phyloP scores from a whole-genome alignment of 1,284 basidiomycete species.

The Cryptococcus sp. region DNA sequence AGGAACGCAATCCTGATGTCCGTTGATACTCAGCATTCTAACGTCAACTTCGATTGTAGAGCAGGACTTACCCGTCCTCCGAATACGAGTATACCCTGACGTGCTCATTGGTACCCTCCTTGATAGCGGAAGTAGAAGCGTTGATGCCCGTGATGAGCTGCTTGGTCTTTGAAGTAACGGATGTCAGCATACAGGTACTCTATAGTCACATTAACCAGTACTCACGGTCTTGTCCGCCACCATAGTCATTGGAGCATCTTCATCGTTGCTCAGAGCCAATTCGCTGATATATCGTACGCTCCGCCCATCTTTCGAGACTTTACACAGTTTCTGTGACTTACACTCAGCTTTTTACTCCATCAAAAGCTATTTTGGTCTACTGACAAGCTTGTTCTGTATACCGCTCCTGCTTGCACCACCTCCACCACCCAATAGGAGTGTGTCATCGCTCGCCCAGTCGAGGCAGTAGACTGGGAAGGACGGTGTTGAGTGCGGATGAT shows the following conservation, averaged over 20 bases:
- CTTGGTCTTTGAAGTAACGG: slow-evolving; percentile 52
- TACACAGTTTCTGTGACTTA: slow-evolving; percentile 58
- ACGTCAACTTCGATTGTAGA: no score
- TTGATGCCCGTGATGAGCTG: slow-evolving; percentile 81
- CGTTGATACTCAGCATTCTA: not conserved
- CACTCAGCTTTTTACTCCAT: not conserved
- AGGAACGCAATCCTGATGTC: slow-evolving; percentile 59
- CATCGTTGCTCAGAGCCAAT: slow-evolving; percentile 70
- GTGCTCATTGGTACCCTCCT: slow-evolving; percentile 73
- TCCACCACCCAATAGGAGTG: slow-evolving; percentile 85
- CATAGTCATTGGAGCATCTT: slow-evolving; percentile 94
- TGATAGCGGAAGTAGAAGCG: slow-evolving; percentile 64
- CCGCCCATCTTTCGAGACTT: slow-evolving; percentile 61
- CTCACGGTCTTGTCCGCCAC: slow-evolving; percentile 66
- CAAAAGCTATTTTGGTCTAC: slow-evolving; percentile 35
- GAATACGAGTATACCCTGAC: slow-evolving; percentile 69
- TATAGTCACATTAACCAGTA: not conserved
- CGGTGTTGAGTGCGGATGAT: slow-evolving; percentile 71
- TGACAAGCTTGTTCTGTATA: slow-evolving; percentile 86
- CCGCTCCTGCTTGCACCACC: slow-evolving; percentile 78
- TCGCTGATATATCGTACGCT: slow-evolving; percentile 66
- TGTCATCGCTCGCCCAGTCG: slow-evolving; percentile 70
- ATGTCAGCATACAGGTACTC: not conserved
- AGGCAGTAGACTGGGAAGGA: slow-evolving; percentile 85
- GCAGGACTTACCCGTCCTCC: slow-evolving; percentile 59